phyloP scores from a whole-genome alignment of 495 filamentous ascomycete genomes.

The Hypoxylon trugodes region DNA sequence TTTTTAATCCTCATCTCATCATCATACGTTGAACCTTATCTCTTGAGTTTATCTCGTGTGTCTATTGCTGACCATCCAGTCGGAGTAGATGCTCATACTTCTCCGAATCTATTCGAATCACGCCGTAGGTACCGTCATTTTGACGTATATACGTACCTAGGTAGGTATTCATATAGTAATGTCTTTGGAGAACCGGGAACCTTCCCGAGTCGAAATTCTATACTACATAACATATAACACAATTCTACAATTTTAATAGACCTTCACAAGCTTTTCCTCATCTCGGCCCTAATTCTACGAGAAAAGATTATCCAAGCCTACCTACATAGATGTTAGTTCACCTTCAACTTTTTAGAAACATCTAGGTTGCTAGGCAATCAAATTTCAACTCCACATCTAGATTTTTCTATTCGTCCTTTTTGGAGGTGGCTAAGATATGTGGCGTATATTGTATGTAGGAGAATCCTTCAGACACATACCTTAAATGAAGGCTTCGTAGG shows the following conservation, averaged over 20 bases:
- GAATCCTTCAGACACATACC: neutral
- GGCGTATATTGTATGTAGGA: neutral
- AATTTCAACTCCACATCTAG: too few species aligned
- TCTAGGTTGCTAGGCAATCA: too few species aligned
- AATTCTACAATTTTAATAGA: slow-evolving; percentile 1
- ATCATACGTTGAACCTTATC: slow-evolving; percentile 28
- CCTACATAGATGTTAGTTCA: too few species aligned
- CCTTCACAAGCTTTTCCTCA: neutral
- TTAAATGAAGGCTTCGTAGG: slow-evolving; percentile 3
- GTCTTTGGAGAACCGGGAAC: slow-evolving; percentile 25
- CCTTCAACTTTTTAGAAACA: too few species aligned
- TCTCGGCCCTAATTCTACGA: slow-evolving; percentile 11
- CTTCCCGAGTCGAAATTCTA: slow-evolving; percentile 23
- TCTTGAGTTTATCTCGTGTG: slow-evolving; percentile 19
- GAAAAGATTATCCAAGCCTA: too few species aligned
- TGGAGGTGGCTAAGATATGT: neutral
- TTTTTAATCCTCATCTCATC: neutral
- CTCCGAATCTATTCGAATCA: slow-evolving; percentile 21
- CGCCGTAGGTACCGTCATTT: neutral
- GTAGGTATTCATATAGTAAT: neutral
- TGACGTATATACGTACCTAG: neutral
- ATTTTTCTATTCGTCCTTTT: neutral
- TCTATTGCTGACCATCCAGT: slow-evolving; percentile 28
- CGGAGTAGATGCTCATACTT: slow-evolving; percentile 28
- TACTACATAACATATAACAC: neutral